A percentile compares a stretch with the other conserved stretches of the same genome.
Evolutionary conservation across 345 rosid species (phyloP).

Genomic region (Durio zibethinus): DNA sequence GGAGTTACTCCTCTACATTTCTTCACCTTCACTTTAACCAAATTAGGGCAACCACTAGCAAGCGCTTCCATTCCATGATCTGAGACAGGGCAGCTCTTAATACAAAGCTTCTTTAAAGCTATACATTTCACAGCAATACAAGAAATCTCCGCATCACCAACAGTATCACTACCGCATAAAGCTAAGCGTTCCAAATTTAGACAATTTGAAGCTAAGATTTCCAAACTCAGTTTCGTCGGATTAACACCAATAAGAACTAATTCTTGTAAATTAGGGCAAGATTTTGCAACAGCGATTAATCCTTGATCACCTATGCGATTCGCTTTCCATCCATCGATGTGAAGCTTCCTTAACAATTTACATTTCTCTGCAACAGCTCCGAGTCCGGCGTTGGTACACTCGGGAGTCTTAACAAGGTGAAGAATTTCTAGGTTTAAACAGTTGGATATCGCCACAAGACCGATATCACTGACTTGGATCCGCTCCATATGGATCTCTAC

Average conservation of each 20-base stretch:
- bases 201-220: conserved; percentile 57
- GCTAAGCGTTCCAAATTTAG: conserved; percentile 65
- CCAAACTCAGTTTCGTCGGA: conserved; percentile 55
- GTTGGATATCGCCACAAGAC: conserved; percentile 50
- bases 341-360: conserved; percentile 62
- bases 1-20: conserved; percentile 70
- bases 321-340: conserved; percentile 72
- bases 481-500: conserved; percentile 72
- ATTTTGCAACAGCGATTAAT: conserved; percentile 48
- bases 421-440: conserved; percentile 62
- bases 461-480: conserved; percentile 62
- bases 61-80: conserved; percentile 70
- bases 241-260: conserved; percentile 70
- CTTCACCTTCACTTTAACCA: conserved; percentile 79
- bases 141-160: conserved; percentile 59
- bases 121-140: conserved; percentile 66
- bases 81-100: conserved; percentile 64
- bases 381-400: conserved; percentile 61
- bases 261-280: conserved; percentile 64
- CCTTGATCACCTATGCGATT: conserved; percentile 72
- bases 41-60: conserved; percentile 67
- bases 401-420: conserved; percentile 69
- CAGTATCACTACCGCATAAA: conserved; percentile 69
- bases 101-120: conserved; percentile 72
- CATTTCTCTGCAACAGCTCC: conserved; percentile 51